Evolutionary conservation across 73 alveolate species (phyloP), one percentile per base, ranked within the genome.

Genomic region (Effrenium voratum): DNA sequence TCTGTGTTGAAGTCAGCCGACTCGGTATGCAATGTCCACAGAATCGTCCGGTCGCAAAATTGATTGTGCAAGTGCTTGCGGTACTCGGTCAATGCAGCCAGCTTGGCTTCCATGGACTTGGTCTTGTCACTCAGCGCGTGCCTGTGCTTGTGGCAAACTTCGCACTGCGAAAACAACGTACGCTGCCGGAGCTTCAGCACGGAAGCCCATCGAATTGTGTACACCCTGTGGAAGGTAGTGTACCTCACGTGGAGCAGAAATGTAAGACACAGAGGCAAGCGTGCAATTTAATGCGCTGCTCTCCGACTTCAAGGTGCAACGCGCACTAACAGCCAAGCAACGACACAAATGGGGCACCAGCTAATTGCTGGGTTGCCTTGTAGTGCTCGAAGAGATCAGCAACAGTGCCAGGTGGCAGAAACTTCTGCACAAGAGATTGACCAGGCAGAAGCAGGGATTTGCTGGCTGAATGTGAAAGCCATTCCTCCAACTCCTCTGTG

Each of bases 1-100:
- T 59, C 82, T 8, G 52, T 36, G 16, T 57, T 1, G 3, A 46
- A 63, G 4, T 86, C 94, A 8, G 50, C n/a, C 0, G 49, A 19
- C 30, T 41, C 44, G 83, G 63, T 44, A 44, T 86, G 83, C 5
- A 86, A 83, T 41, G 13, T 36, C 94, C 94, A 86, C 83, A 57
- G 8, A 41, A 36, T 4, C 0, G 94, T 28, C 13, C 94, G 59
- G 68, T 86, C 94, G 2, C 44, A 34, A 10, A 41, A 86, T 45
- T 86, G 94, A 10, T 28, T 1, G 36, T 36, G 66, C 46, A 86
- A 43, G 55, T 86, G 94, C 5, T 24, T 4, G 24, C 94, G 55
- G 83, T 86, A 86, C 38, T 57, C 68, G 40, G 38, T 60, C 0
- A 86, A 47, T n/a, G 19, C 45, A 1, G 32, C 50, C 47, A 86